Conservation (phyloP, 2,329 filamentous ascomycete species). For the Aspergillus neotritici region DNA sequence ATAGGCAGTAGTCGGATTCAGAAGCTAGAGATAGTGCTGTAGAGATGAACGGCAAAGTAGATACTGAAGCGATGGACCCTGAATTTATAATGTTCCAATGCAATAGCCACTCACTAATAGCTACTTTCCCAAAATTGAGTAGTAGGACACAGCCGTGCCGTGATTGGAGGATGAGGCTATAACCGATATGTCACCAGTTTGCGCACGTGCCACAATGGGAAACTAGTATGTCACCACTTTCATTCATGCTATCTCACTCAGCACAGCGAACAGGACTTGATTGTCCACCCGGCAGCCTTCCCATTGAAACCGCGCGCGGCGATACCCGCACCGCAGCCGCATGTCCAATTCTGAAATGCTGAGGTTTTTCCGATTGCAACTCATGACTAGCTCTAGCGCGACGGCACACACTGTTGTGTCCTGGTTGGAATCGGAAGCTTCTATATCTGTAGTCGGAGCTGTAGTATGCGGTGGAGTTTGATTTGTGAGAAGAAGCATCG, state of each 20-base stretch:
- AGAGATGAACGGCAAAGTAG: too few species aligned
- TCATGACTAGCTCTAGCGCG: background rate
- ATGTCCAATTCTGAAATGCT: conserved; percentile 1
- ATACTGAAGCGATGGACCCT: too few species aligned
- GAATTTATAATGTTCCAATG: too few species aligned
- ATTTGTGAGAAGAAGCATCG: background rate
- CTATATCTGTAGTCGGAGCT: background rate
- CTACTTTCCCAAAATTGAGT: too few species aligned
- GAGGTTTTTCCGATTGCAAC: conserved; percentile 1
- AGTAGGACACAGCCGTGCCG: too few species aligned
- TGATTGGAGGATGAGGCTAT: background rate
- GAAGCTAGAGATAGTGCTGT: too few species aligned
- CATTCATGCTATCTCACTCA: background rate
- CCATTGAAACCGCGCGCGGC: conserved; percentile 1
- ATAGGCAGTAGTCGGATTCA: too few species aligned
- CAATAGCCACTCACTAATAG: too few species aligned
- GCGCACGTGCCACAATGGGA: background rate
- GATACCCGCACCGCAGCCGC: conserved; percentile 3
- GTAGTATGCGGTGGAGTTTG: background rate
- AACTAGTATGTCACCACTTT: background rate
- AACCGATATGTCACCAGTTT: background rate
- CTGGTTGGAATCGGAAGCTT: background rate
- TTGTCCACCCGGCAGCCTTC: conserved; percentile 6
- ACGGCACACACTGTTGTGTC: conserved; percentile 4
- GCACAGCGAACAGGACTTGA: conserved; percentile 1